Percentiles rank a stretch among this genome's conserved stretches.
Conservation (phyloP, 2,329 filamentous ascomycete genomes). For the Penicillium sp. region DNA sequence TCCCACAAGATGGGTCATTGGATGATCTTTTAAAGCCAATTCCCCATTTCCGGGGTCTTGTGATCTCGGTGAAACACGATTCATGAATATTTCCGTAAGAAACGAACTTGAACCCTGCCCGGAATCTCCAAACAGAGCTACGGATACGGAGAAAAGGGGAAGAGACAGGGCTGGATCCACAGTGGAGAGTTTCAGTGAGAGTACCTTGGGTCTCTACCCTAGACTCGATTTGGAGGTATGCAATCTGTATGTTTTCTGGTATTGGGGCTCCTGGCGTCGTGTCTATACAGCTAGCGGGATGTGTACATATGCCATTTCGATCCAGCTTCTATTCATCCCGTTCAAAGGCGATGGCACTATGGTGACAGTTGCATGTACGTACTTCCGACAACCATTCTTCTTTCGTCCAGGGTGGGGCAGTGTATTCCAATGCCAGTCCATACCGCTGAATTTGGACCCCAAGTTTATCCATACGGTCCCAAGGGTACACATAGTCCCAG, state of each 20-base stretch:
- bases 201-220: neutral
- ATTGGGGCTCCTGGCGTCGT: neutral
- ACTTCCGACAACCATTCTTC: constrained; percentile 6
- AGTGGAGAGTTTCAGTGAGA: neutral
- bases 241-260: neutral
- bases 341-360: neutral
- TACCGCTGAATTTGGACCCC: neutral
- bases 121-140: too few species aligned
- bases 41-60: too few species aligned
- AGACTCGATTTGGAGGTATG: neutral
- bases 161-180: neutral
- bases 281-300: neutral
- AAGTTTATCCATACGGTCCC: constrained; percentile 6
- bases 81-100: too few species aligned
- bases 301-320: neutral
- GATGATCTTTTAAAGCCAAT: too few species aligned
- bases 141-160: neutral
- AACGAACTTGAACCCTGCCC: too few species aligned
- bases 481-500: constrained; percentile 8
- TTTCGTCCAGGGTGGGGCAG: constrained; percentile 5
- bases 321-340: neutral
- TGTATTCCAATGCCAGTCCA: constrained; percentile 3
- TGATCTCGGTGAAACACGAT: too few species aligned
- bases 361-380: neutral
- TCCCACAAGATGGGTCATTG: too few species aligned